Base-by-base conservation (phyloP, 208 protist species). In the Acanthamoeba sp. region DNA sequence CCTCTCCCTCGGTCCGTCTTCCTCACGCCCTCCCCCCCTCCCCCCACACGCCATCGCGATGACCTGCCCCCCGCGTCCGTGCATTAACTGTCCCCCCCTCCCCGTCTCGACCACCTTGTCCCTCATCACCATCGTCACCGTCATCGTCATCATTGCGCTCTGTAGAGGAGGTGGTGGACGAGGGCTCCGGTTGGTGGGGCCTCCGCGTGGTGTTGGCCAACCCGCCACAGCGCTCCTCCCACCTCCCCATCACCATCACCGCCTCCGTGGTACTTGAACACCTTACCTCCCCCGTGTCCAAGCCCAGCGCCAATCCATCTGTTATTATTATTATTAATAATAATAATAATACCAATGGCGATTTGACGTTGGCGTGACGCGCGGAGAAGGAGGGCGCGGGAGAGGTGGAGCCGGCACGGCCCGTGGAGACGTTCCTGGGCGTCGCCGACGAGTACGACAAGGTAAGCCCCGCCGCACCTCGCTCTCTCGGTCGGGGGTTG, bases 371-470 rank as follows among this genome's bases (percentile, higher is more conserved):
- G n/a, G n/a, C n/a, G n/a, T n/a, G n/a, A n/a, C n/a, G n/a, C n/a
- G n/a, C n/a, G n/a, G n/a, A n/a, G n/a, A n/a, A 50, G 40, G 71
- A 82, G 71, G 71, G 71, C 71, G 71, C 71, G 2, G 40, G 36
- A 27, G 32, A 82, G 24, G 71, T 82, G 14, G 36, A 82, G 71
- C 71, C 71, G 4, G 71, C 82, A 64, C 52, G 34, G 22, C 40
- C 82, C 29, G 52, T 89, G 29, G 82, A 89, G 34, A 89, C 82
- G 10, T 89, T 89, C 36, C 42, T 89, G 6, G 82, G 82, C 29
- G 82, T 89, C 24, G 82, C 82, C 32, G 82, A 89, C 34, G 82
- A 89, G 24, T 89, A 89, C 82, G 82, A 89, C 29, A 64, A 89
- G 50, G 82, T 82, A 62, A n/a, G n/a, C n/a, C n/a, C n/a, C n/a